Base-by-base conservation (phyloP, 106 monocot species). In the Iris macrosiphon region DNA sequence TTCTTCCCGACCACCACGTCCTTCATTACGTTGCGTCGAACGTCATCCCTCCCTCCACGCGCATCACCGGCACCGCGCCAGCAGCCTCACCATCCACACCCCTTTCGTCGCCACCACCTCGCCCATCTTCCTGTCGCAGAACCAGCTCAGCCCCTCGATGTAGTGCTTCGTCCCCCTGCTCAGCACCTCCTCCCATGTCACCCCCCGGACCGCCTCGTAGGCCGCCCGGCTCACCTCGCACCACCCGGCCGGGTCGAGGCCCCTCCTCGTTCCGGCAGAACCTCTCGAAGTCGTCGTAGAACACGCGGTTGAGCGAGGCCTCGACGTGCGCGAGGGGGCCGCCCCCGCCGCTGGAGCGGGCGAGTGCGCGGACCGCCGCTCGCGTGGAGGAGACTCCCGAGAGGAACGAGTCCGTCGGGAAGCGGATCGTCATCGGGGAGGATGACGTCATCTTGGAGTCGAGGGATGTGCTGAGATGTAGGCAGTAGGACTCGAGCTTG, bases 121-220 rank as follows among this genome's bases (percentile, higher is more conserved):
- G 59, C 85, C 76, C 95, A 95, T 95, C 64, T 76, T 78, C 52
- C 72, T 31, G 65, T 95, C 95, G 62, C 95, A 95, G 60, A 95
- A 95, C 49, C 65, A 55, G 63, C 95, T 95, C 48, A 95, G 57
- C 5, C 82, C 79, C 49, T 85, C 76, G 62, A 82, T 82, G 79
- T 74, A 82, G 63, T 85, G 74, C 40, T 56, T 60, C n/a, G 95
- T 95, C 7, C 95, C 95, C 33, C 61, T 69, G 44, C 62, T 74
- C 42, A 95, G 53, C 12, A 95, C 95, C 30, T 95, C 85, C 0
- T 89, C 95, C 95, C 95, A 95, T 0, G 62, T 60, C 24, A 95
- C 42, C 38, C 31, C 68, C 35, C 60, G 68, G 11, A 95, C 60
- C 29, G 61, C 35, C 47, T 73, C 69, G 71, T 69, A 77, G 1